Base-by-base conservation (phyloP, 106 monocot species). In the Iris macrosiphon region DNA sequence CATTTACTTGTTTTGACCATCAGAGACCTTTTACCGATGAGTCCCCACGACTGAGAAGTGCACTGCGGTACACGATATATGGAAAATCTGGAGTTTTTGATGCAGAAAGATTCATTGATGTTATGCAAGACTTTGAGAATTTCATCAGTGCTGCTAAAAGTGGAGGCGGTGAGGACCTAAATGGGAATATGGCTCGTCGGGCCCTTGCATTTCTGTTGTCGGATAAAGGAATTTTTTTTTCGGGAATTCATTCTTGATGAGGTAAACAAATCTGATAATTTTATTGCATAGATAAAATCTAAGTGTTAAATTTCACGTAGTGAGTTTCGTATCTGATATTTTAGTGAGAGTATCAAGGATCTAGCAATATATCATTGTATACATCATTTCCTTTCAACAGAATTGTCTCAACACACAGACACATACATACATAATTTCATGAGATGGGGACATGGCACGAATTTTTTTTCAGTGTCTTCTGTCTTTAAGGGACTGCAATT, bases 71-170 rank as follows among this genome's bases (percentile, higher is more conserved):
- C 52, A 96, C 90, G 12, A 90, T 96, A 52, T 96, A 90, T 80
- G 96, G 96, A 42, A 96, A 90, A 69, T 67, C 80, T n/a, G 96
- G 89, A 30, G 96, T 90, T 31, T 96, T 96, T 66, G 86, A 96
- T 62, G 96, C 96, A 13, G 96, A 96, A 59, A 80, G 90, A 69
- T 96, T 96, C 52, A 96, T 96, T 46, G 96, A 96, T 77, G 86
- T 96, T n/a, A 96, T 96, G 96, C 96, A 87, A 83, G 96, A 90
- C 40, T 96, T 96, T 65, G 96, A 96, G 50, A 96, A 71, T 70
- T 96, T 96, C 29, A 80, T 96, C 35, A 72, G 54, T 41, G 96
- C 96, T 38, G 96, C 96, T 60, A 96, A 90, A 75, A 96, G 96
- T 68, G 96, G 96, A 23, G 96, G 96, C 26, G 96, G 96, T 6